Base-by-base conservation (phyloP, 2,329 filamentous ascomycete species). In the Aspergillus unguis region DNA sequence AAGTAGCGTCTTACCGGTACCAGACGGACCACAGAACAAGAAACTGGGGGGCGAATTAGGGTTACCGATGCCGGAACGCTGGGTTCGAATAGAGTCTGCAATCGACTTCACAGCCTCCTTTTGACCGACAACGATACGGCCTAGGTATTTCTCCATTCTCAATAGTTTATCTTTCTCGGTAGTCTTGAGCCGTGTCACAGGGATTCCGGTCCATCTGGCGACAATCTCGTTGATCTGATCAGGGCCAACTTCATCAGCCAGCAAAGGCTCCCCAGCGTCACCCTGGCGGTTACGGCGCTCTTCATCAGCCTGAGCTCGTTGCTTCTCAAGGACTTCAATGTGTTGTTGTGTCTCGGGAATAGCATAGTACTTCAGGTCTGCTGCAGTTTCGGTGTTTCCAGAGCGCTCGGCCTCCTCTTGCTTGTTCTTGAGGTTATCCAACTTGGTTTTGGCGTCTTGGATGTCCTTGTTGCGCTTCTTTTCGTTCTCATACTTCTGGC, bases 151-250 rank as follows among this genome's bases (percentile, higher is more conserved):
- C 75, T 99, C 94, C 94, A 99, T 99, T 66, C 95, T 82, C 58
- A 99, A 82, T n/a, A 99, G 81, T 79, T 97, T 97, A 71, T 99
- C 94, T 76, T 96, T 97, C 75, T 99, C 94, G 0, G 91, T 88
- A 0, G 94, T 96, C 77, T 88, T 92, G 37, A 99, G 85, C 56
- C 92, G 83, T 4, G 91, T 97, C 54, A 99, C 90, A 1, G 94
- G 94, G 62, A 99, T 99, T 58, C 94, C 94, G n/a, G 94, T 99
- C 90, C 92, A 96, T 56, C 91, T 86, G 50, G 88, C 88, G 48
- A 99, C 94, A 56, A 99, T 99, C 68, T 97, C 92, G 70, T 99
- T 97, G 80, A 99, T 99, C 72, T 99, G 92, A 59, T 99, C 94
- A 8, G 92, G 91, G 5, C 94, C 94, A 60, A 99, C 94, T 43